Base-by-base conservation (phyloP, 1,284 basidiomycete genomes). In the Ustanciosporium gigantosporum region DNA sequence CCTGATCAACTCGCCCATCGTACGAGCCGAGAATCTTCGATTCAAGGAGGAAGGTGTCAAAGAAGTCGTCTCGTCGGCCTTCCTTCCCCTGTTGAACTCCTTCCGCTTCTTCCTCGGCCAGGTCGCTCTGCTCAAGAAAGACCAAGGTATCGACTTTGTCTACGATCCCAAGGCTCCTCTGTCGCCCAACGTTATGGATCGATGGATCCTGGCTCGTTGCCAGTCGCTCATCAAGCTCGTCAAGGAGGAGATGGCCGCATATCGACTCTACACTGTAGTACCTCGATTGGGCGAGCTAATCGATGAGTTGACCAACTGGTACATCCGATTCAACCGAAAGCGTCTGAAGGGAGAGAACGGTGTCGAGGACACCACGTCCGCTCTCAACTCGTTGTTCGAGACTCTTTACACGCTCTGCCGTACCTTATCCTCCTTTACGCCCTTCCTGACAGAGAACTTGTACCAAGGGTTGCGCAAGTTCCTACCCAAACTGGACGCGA, bases 51-150 rank as follows among this genome's bases (percentile, higher is more conserved):
- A 94, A 65, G 95, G 95, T 64, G 95, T 99, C 47, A 89, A 91
- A 68, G 94, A 97, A 70, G 92, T 98, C 53, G 84, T 98, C 68
- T 89, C 91, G 25, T 88, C 90, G 19, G 93, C 96, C 23, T 87
- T 98, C 68, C 83, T 97, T 31, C 95, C 94, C n/a, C 97, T 94
- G 92, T 85, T 98, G 78, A 98, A 98, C 80, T 90, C 92, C 44
- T 94, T 94, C 86, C 90, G 94, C 66, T 99, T 99, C 85, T 96
- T 98, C 86, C 84, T 97, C 46, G 91, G 90, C n/a, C 94, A 97
- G 78, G 90, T 87, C 32, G 87, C 87, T 11, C 82, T 98, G 24
- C 83, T 92, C 66, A 88, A 92, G 79, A 95, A 95, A 79, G 85
- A 86, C 19, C 84, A 84, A 7, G 87, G 86, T 20, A 81, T 86